These are phyloP conservation scores for Haematococcus lacustris DNA, from an alignment of 139 green algal genomes.

Conservation along the genomic window DNA sequence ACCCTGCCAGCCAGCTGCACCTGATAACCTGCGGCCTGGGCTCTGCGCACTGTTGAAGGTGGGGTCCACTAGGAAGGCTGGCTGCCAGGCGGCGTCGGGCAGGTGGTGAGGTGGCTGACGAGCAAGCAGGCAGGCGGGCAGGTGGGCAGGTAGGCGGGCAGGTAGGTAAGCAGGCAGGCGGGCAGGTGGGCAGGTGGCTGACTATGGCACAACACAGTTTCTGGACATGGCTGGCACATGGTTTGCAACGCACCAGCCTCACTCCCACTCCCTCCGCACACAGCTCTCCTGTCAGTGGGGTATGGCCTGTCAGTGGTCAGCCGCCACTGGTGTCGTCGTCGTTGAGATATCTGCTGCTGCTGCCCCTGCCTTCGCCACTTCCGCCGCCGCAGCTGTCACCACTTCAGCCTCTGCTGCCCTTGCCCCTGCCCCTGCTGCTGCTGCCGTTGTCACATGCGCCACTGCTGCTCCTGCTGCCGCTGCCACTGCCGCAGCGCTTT, in stretches of 20 bases:
- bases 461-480: too few species aligned
- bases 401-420: neutral
- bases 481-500: neutral
- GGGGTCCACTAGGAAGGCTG: conserved; percentile 1
- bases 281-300: too few species aligned
- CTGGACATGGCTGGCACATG: too few species aligned
- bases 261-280: too few species aligned
- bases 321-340: neutral
- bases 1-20: neutral
- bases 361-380: neutral
- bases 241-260: too few species aligned
- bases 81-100: neutral
- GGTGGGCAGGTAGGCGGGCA: neutral
- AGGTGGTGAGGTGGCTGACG: conserved; percentile 4
- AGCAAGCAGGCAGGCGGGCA: neutral
- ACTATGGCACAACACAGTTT: too few species aligned
- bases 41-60: neutral
- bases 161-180: neutral
- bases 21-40: conserved; percentile 6
- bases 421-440: neutral
- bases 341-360: neutral
- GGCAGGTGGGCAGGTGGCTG: too few species aligned
- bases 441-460: too few species aligned
- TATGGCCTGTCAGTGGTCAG: too few species aligned
- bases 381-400: neutral